phyloP scores from a whole-genome alignment of 345 rosid species.

The Isatis tinctoria region DNA sequence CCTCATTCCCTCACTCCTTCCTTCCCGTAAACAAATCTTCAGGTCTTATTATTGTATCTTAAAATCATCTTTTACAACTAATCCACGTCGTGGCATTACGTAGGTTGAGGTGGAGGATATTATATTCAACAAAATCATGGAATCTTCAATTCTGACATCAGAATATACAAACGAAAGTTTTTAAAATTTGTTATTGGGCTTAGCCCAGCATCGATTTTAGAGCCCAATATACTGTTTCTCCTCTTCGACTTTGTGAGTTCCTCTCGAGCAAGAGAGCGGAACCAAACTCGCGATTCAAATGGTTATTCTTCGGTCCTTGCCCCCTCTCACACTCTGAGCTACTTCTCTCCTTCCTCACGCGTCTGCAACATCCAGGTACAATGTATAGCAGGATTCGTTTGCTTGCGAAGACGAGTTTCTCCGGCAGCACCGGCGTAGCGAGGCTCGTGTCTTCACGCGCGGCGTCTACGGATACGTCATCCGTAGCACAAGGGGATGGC shows the following conservation, averaged over 20 bases:
- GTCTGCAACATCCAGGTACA: background rate
- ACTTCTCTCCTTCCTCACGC: background rate
- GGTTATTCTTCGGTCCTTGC: background rate
- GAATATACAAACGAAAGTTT: too few species aligned
- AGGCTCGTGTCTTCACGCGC: constrained; percentile 33
- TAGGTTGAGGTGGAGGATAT: background rate
- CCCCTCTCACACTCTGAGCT: background rate
- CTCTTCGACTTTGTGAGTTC: too few species aligned
- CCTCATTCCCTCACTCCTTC: background rate
- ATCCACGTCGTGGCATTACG: constrained; percentile 4
- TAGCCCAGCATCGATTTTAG: background rate
- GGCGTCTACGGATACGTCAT: constrained; percentile 1
- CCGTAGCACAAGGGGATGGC: background rate
- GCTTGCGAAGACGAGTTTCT: background rate
- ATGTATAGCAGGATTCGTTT: constrained; percentile 11
- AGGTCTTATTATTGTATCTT: too few species aligned
- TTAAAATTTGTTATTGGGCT: background rate
- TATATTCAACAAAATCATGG: background rate
- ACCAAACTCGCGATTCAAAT: background rate
- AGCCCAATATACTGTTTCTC: too few species aligned
- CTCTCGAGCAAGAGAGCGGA: background rate
- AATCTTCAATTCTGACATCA: background rate
- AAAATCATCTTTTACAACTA: too few species aligned
- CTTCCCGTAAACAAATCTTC: background rate
- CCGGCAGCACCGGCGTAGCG: constrained; percentile 3